Evolutionary conservation across 2,329 filamentous ascomycete species (phyloP).

Genomic region (Mycosphaerella sp.): DNA sequence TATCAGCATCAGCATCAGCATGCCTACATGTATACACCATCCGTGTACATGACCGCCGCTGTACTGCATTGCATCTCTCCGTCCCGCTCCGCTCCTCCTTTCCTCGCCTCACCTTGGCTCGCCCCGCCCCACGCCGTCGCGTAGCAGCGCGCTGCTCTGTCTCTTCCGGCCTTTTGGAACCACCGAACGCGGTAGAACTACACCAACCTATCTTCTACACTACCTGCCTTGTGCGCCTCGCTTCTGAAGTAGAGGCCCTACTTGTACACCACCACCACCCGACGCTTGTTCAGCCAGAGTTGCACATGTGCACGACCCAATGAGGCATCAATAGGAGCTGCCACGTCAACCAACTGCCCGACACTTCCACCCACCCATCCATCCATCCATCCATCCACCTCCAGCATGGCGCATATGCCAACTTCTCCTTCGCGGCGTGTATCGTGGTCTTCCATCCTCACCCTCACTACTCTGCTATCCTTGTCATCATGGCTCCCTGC

Average conservation of each 20-base stretch:
- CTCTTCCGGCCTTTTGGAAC: conserved; percentile 1
- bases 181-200: too few species aligned
- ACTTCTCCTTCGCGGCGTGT: conserved; percentile 7
- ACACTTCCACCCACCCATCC: not conserved
- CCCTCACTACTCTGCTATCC: conserved; percentile 15
- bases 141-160: not conserved
- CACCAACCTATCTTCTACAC: too few species aligned
- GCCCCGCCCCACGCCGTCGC: not conserved
- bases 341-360: conserved; percentile 13
- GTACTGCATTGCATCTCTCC: too few species aligned
- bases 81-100: too few species aligned
- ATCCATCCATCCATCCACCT: not conserved
- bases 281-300: not conserved
- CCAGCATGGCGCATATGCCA: conserved; percentile 18
- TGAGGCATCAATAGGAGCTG: conserved; percentile 16
- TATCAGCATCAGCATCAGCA: too few species aligned
- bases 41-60: not conserved
- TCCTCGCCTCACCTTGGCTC: too few species aligned
- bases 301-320: conserved; percentile 3
- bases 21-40: not conserved
- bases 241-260: too few species aligned
- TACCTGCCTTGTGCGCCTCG: too few species aligned
- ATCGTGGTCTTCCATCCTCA: conserved; percentile 16
- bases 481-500: conserved; percentile 18
- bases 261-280: not conserved